These are phyloP conservation scores for Ochetophila trinervis DNA, from an alignment of 306 rosid genomes.

Conservation along the genomic window DNA sequence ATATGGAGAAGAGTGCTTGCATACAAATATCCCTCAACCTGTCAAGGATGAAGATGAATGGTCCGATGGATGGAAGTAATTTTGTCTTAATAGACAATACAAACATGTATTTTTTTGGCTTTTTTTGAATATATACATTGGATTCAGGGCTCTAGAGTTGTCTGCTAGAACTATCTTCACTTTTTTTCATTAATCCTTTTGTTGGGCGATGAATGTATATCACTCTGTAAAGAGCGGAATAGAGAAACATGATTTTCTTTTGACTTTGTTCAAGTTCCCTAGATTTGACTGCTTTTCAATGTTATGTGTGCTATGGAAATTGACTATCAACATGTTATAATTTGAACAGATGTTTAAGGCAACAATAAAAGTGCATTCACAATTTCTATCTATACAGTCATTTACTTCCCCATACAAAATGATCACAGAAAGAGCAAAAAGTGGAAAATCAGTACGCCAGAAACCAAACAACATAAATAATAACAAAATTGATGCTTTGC, in stretches of 20 bases:
- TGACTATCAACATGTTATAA: no score
- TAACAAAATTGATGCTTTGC: neutral
- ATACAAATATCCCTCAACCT: constrained; percentile 39
- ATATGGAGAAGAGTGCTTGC: constrained; percentile 27
- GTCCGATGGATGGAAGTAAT: constrained; percentile 86
- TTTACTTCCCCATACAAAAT: neutral
- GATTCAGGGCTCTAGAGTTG: neutral
- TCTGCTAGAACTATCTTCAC: neutral
- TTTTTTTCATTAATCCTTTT: neutral
- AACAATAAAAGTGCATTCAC: no score
- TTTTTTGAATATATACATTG: no score
- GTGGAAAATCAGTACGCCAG: constrained; percentile 11
- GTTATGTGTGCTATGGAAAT: no score
- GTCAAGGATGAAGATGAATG: constrained; percentile 61
- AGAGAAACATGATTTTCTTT: neutral
- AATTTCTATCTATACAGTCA: no score
- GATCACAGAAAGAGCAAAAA: neutral
- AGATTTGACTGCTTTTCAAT: no score
- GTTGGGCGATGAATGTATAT: neutral
- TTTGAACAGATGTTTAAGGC: no score
- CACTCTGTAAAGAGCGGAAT: neutral
- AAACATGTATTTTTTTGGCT: no score
- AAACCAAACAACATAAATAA: constrained; percentile 17
- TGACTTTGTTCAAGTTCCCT: no score
- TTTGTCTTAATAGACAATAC: neutral